Evolutionary conservation across 192 early-diverging fungal species (phyloP), one percentile per base, ranked within the genome.

Genomic region (Ramicandelaber brevisporus): DNA sequence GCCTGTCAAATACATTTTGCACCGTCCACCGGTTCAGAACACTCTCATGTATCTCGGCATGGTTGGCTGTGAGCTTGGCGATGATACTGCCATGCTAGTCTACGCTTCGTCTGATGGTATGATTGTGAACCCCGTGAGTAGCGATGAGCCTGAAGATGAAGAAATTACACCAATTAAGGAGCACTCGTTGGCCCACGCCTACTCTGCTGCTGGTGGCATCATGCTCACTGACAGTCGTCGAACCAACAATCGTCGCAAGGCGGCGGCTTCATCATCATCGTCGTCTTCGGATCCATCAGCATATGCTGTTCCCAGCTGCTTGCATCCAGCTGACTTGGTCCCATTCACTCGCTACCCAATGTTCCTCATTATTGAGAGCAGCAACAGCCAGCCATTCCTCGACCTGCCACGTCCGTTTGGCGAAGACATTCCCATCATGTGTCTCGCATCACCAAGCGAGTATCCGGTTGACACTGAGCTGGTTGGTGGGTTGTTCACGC

Each of bases 301-400:
- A n/a, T n/a, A n/a, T n/a, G n/a, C n/a, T n/a, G n/a, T 79, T 14
- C 50, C 63, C 37, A 73, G 87, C 46, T 73, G 78, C 13, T 50
- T 93, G 11, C 79, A 88, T 36, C 88, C 90, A 3, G 59, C 61
- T 2, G 92, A 98, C 37, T 56, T 98, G 17, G 42, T 92, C 6
- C 92, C 92, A 0, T 93, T 86, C 33, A 88, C 87, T 22, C 59
- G 92, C 29, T 92, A 95, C 33, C 80, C 92, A 4, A 53, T 98
- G 37, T 95, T 93, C 37, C 43, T 95, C 12, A 64, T 98, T 30
- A 63, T 98, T 10, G 92, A 98, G 40, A 89, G 86, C 53, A 70
- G 63, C 34, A 81, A 87, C 45, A 80, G 78, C 12, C 41, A 39
- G 2, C 79, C 74, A 3, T 98, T 93, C 55, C 67, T 68, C 62